These are phyloP conservation scores for Saccharomycopsis hybrid DNA, from an alignment of 1,139 yeast species.

Conservation along the genomic window DNA sequence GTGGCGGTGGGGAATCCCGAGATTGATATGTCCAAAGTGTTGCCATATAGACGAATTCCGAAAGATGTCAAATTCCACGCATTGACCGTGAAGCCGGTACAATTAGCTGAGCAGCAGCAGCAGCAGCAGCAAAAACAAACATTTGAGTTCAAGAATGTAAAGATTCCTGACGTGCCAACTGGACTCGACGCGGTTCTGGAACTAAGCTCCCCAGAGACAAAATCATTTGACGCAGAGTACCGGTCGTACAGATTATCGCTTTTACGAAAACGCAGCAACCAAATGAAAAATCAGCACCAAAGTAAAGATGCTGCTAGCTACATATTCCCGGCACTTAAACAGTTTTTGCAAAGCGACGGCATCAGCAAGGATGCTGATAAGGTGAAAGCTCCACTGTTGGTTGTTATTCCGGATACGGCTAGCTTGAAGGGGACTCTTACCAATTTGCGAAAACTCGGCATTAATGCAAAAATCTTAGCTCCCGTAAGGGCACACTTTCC, in stretches of 20 bases:
- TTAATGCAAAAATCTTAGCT: conserved; percentile 1
- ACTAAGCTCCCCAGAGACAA: background rate
- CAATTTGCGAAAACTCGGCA: background rate
- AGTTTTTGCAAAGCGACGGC: background rate
- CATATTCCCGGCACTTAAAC: background rate
- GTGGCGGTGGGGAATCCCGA: background rate
- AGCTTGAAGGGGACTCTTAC: background rate
- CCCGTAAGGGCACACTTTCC: background rate
- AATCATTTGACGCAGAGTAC: conserved; percentile 1
- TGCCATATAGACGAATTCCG: background rate
- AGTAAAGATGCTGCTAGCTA: too few species aligned
- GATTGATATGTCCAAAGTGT: background rate
- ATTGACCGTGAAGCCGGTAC: background rate
- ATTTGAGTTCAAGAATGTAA: background rate
- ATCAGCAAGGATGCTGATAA: background rate
- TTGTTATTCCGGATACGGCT: conserved; percentile 4
- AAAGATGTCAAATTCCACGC: background rate
- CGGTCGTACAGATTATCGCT: conserved; percentile 1
- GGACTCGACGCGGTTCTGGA: background rate
- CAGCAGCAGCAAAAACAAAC: background rate
- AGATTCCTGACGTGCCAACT: conserved; percentile 1
- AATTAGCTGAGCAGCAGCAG: too few species aligned
- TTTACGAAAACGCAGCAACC: background rate
- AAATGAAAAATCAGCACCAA: background rate
- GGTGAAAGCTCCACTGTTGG: background rate